A percentile compares a stretch with the other conserved stretches of the same genome.
Conservation (phyloP, 331 rosid species). For the Stylosanthes scabra region DNA sequence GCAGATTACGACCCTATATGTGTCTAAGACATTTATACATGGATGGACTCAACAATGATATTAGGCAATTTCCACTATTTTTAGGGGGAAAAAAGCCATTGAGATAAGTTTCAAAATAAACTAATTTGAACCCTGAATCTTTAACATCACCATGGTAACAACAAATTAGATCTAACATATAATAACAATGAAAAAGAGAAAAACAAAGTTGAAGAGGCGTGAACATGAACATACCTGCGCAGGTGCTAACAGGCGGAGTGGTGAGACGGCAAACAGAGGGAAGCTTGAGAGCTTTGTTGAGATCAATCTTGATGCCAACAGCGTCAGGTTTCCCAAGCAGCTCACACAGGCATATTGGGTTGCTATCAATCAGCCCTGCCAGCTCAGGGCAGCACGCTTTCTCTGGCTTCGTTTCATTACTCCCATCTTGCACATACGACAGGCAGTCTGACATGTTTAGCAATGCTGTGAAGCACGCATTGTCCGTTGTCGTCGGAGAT, state of each 20-base stretch:
- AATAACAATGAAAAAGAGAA: too few species aligned
- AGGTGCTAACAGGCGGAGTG: constrained; percentile 62
- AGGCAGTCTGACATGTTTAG: constrained; percentile 68
- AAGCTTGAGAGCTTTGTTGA: constrained; percentile 64
- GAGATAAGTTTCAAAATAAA: too few species aligned
- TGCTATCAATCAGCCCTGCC: constrained; percentile 53
- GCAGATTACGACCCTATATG: too few species aligned
- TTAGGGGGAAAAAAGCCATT: too few species aligned
- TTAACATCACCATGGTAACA: too few species aligned
- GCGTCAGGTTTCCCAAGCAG: constrained; percentile 46
- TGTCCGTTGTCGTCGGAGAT: not conserved
- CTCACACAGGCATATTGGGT: constrained; percentile 67
- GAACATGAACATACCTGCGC: constrained; percentile 52
- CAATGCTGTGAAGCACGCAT: constrained; percentile 37
- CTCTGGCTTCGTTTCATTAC: constrained; percentile 62
- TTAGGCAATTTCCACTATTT: too few species aligned
- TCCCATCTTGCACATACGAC: constrained; percentile 61
- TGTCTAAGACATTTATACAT: too few species aligned
- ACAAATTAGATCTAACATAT: too few species aligned
- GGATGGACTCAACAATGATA: too few species aligned
- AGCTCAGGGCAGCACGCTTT: constrained; percentile 79
- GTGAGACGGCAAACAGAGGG: constrained; percentile 65
- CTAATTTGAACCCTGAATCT: too few species aligned
- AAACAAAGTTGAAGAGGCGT: too few species aligned
- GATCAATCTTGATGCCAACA: constrained; percentile 55